phyloP scores from a whole-genome alignment of 1,139 yeast species.

The Protomyces pachydermus region DNA sequence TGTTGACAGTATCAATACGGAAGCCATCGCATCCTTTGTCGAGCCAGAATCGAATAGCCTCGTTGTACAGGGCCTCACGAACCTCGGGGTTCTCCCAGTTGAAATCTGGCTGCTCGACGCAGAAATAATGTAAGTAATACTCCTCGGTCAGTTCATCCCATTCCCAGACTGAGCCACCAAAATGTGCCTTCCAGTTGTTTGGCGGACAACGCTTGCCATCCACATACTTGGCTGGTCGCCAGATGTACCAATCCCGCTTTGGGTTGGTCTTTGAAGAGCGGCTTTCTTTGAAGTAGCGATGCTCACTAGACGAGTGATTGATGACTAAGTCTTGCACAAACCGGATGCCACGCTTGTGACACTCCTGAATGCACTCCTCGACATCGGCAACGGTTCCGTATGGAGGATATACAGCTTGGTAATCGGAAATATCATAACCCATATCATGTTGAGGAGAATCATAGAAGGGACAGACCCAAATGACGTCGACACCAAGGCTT shows the following conservation, averaged over 20 bases:
- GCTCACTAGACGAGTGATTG: constrained; percentile 56
- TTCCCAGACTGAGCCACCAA: constrained; percentile 55
- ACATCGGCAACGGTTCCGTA: constrained; percentile 54
- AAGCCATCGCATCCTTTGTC: constrained; percentile 57
- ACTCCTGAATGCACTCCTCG: constrained; percentile 48
- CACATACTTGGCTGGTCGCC: constrained; percentile 49
- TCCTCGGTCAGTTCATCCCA: constrained; percentile 52
- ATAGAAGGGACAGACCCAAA: constrained; percentile 47
- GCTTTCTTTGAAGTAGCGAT: constrained; percentile 56
- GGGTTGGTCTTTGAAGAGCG: constrained; percentile 50
- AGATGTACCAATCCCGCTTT: constrained; percentile 59
- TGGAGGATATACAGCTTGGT: constrained; percentile 48
- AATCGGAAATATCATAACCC: constrained; percentile 60
- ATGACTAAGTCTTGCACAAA: constrained; percentile 54
- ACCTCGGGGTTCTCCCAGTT: constrained; percentile 56
- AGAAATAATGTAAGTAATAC: constrained; percentile 53
- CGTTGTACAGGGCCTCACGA: constrained; percentile 50
- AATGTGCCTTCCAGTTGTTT: constrained; percentile 52
- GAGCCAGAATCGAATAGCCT: constrained; percentile 52
- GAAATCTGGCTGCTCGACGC: constrained; percentile 53
- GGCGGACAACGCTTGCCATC: constrained; percentile 52
- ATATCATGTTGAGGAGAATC: constrained; percentile 57
- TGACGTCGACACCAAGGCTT: constrained; percentile 49
- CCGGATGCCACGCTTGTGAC: constrained; percentile 50
- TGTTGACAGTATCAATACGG: constrained; percentile 53